Evolutionary conservation across 1,284 basidiomycete species (phyloP).

Genomic region (Malassezia globosa): DNA sequence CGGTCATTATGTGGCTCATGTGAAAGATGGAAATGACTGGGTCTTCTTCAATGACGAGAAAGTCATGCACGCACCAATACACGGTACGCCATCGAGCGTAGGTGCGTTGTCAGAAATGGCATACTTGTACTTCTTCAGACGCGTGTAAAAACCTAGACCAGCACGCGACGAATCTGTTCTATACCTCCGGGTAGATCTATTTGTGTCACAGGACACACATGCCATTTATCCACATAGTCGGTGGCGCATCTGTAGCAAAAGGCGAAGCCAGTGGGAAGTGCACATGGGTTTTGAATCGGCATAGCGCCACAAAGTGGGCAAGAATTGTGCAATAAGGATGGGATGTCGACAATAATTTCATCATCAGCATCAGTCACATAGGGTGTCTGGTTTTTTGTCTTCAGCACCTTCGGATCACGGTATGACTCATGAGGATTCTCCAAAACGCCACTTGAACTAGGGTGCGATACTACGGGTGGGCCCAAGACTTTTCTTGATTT

Average conservation of each 20-base stretch:
- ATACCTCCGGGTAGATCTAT: conserved; percentile 64
- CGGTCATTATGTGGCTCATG: conserved; percentile 64
- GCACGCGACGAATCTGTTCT: conserved; percentile 62
- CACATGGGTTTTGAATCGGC: conserved; percentile 72
- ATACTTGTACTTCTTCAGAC: conserved; percentile 31
- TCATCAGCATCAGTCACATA: conserved; percentile 19
- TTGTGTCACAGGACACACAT: conserved; percentile 76
- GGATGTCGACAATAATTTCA: conserved; percentile 6
- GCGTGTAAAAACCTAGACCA: conserved; percentile 51
- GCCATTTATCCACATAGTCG: conserved; percentile 66
- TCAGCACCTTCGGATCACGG: conserved; percentile 18
- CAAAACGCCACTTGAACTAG: conserved; percentile 18
- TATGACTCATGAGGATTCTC: conserved; percentile 13
- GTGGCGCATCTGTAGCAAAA: conserved; percentile 89
- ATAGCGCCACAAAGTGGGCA: conserved; percentile 68
- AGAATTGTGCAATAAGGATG: conserved; percentile 55
- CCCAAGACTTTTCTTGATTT: conserved; percentile 49
- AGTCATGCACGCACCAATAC: conserved; percentile 6
- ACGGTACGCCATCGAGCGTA: not conserved
- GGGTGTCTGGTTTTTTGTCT: conserved; percentile 23
- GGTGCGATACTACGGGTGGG: conserved; percentile 19
- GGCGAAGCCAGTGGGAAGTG: conserved; percentile 82
- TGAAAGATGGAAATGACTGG: conserved; percentile 49
- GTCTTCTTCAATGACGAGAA: conserved; percentile 25
- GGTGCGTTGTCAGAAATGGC: conserved; percentile 11